Evolutionary conservation across 352 stramenopile species (phyloP).

Genomic region (Phytophthora litchii): DNA sequence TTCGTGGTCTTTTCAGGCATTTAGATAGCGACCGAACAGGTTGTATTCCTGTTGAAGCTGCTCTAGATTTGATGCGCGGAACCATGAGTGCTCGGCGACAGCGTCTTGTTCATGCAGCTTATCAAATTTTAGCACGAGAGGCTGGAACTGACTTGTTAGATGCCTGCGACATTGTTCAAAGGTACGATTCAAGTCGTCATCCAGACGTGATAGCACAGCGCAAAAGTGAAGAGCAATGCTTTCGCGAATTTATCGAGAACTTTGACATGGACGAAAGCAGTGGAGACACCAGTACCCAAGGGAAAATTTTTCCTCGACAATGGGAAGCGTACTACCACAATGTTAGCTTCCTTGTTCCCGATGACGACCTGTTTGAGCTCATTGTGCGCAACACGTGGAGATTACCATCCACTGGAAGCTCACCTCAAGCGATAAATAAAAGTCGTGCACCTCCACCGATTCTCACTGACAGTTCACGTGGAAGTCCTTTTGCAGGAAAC

Average conservation of each 20-base stretch:
- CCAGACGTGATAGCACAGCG: constrained; percentile 76
- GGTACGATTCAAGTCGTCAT: constrained; percentile 72
- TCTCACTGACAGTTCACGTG: constrained; percentile 13
- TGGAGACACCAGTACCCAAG: constrained; percentile 1
- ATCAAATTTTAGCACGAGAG: constrained; percentile 69
- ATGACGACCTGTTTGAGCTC: constrained; percentile 92
- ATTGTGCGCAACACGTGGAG: constrained; percentile 91
- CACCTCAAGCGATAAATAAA: constrained; percentile 9
- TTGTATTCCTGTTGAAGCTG: constrained; percentile 73
- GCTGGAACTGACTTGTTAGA: constrained; percentile 47
- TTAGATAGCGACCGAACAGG: constrained; percentile 83
- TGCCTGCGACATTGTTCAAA: constrained; percentile 65
- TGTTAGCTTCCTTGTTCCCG: constrained; percentile 82
- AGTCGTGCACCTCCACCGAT: constrained; percentile 1
- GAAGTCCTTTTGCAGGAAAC: constrained; percentile 6
- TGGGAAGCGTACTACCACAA: constrained; percentile 91
- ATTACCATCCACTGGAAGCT: constrained; percentile 22
- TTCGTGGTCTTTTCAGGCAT: constrained; percentile 75
- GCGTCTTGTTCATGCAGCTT: constrained; percentile 77
- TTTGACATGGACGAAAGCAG: constrained; percentile 61
- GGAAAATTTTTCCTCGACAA: constrained; percentile 50
- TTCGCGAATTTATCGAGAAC: constrained; percentile 81
- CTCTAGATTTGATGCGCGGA: constrained; percentile 84
- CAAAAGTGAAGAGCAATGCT: constrained; percentile 58
- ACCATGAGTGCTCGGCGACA: constrained; percentile 75